Percentiles rank a stretch among this genome's conserved stretches.
Conservation (phyloP, 108 stramenopile species). For the Epipyxis sp. region DNA sequence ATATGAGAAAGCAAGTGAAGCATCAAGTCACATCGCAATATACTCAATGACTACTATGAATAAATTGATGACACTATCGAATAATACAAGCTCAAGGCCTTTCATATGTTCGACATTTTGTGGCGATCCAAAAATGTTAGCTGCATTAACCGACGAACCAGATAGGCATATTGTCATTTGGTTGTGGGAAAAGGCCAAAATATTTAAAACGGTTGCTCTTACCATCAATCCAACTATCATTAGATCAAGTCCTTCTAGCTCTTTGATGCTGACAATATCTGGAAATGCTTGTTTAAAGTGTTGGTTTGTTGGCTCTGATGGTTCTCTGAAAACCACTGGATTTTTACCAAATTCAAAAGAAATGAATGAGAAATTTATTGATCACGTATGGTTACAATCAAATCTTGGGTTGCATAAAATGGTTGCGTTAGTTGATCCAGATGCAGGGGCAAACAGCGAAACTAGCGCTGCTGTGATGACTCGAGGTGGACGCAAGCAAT, state of each 20-base stretch:
- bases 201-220: background rate
- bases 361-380: slow-evolving; percentile 32
- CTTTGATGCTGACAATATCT: slow-evolving; percentile 37
- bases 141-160: slow-evolving; percentile 42
- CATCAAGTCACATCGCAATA: slow-evolving; percentile 38
- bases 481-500: slow-evolving; percentile 32
- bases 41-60: slow-evolving; percentile 40
- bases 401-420: slow-evolving; percentile 22
- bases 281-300: slow-evolving; percentile 37
- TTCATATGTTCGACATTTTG: slow-evolving; percentile 48
- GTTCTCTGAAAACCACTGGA: slow-evolving; percentile 37
- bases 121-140: slow-evolving; percentile 44
- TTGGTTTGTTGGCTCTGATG: slow-evolving; percentile 41
- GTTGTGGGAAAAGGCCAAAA: slow-evolving; percentile 56
- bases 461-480: too few relatives aligned
- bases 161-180: slow-evolving; percentile 47
- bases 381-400: slow-evolving; percentile 46
- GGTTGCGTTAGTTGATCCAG: slow-evolving; percentile 23
- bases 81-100: slow-evolving; percentile 37
- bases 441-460: background rate
- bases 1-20: slow-evolving; percentile 44
- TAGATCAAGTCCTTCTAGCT: background rate
- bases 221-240: background rate
- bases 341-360: slow-evolving; percentile 38
- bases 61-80: slow-evolving; percentile 39